Evolutionary conservation across 2,329 filamentous ascomycete genomes (phyloP).

Genomic region (Aspergillus sp.): DNA sequence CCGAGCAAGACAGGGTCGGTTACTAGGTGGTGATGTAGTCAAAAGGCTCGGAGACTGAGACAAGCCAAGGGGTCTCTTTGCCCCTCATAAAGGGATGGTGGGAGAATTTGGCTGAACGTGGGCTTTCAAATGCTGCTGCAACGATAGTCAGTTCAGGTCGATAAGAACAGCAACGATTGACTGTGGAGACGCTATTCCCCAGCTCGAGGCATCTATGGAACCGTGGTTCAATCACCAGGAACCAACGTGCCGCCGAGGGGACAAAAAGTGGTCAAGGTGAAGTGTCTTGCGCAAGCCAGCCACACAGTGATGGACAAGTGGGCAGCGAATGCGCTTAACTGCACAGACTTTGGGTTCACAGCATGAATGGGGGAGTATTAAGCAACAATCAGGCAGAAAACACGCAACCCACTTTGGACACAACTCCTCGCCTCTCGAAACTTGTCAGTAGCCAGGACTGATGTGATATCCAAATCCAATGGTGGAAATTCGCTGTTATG

Average conservation of each 20-base stretch:
- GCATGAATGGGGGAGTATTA: background rate
- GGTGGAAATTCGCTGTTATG: background rate
- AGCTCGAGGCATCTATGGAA: background rate
- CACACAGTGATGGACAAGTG: slow-evolving; percentile 20
- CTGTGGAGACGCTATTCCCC: slow-evolving; percentile 6
- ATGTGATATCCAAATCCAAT: background rate
- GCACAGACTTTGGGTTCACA: slow-evolving; percentile 14
- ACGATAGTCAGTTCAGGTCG: background rate
- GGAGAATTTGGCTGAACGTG: background rate
- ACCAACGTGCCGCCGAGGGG: background rate
- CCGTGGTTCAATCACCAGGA: slow-evolving; percentile 7
- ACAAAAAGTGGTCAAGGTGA: background rate
- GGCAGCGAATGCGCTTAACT: slow-evolving; percentile 17
- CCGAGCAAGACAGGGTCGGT: background rate
- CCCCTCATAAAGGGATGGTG: slow-evolving; percentile 16
- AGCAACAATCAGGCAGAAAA: background rate
- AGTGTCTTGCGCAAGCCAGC: slow-evolving; percentile 3
- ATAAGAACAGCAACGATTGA: slow-evolving; percentile 2
- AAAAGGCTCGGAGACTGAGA: slow-evolving; percentile 10
- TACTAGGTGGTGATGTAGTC: slow-evolving; percentile 1
- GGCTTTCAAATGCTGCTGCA: background rate
- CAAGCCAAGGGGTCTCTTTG: slow-evolving; percentile 5
- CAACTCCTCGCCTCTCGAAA: background rate
- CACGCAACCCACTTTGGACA: background rate
- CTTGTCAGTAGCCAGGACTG: background rate